Conservation (phyloP, 192 early-diverging fungal species). For the Backusella australiensis region DNA sequence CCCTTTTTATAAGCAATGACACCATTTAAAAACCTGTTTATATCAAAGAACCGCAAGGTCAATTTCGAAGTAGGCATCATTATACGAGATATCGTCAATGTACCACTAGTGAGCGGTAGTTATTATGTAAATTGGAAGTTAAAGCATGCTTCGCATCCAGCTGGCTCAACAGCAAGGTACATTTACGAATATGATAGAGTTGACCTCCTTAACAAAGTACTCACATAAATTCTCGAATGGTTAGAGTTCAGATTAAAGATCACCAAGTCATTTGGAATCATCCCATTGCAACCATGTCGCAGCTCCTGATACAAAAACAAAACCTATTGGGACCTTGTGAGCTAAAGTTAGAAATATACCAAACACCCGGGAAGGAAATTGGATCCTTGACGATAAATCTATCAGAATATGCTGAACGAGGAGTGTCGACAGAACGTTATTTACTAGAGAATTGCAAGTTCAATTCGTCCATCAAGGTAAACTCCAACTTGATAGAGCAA, state of each 20-base stretch:
- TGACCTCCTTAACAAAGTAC: background rate
- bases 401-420: conserved; percentile 65
- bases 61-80: conserved; percentile 57
- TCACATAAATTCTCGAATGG: background rate
- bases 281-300: conserved; percentile 46
- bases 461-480: conserved; percentile 72
- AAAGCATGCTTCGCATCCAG: conserved; percentile 39
- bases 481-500: background rate
- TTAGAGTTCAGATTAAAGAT: conserved; percentile 50
- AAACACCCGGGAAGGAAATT: conserved; percentile 58
- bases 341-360: conserved; percentile 59
- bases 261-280: conserved; percentile 65
- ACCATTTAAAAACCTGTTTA: conserved; percentile 56
- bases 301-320: conserved; percentile 70
- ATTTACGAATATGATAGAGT: background rate
- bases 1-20: conserved; percentile 2
- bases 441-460: conserved; percentile 70
- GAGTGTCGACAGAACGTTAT: conserved; percentile 48
- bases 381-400: conserved; percentile 75
- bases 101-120: conserved; percentile 75
- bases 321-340: conserved; percentile 70
- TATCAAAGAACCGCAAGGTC: conserved; percentile 67
- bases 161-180: conserved; percentile 38
- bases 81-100: conserved; percentile 75
- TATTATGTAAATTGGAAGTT: conserved; percentile 81